A percentile compares a stretch with the other conserved stretches of the same genome.
Evolutionary conservation across 2,329 filamentous ascomycete species (phyloP).

Genomic region (Macroventuria anomochaeta): DNA sequence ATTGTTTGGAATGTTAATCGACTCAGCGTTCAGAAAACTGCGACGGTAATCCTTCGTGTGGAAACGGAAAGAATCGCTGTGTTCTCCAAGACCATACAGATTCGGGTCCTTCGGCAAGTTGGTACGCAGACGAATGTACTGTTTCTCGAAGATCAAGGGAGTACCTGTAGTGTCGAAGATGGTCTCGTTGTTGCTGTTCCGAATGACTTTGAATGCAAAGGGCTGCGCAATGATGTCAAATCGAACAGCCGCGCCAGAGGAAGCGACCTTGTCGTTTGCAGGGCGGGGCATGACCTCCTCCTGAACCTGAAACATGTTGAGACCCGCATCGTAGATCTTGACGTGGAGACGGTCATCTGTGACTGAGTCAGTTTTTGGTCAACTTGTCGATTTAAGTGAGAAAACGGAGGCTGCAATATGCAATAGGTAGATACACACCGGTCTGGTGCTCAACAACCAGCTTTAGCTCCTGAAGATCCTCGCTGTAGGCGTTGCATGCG

Average conservation of each 20-base stretch:
- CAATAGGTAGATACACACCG: conserved; percentile 49
- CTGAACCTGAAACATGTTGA: conserved; percentile 77
- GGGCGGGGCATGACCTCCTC: conserved; percentile 71
- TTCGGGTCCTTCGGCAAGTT: conserved; percentile 71
- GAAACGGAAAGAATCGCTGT: conserved; percentile 73
- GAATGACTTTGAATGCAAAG: conserved; percentile 71
- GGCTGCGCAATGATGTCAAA: conserved; percentile 64
- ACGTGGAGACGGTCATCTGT: conserved; percentile 73
- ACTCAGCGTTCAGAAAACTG: conserved; percentile 73
- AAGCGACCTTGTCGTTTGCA: conserved; percentile 41
- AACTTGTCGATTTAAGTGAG: too few relatives aligned
- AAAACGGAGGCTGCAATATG: too few relatives aligned
- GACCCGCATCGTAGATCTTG: conserved; percentile 73
- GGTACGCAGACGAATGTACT: conserved; percentile 77
- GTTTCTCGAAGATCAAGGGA: conserved; percentile 75
- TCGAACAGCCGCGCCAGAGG: conserved; percentile 55
- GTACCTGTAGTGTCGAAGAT: conserved; percentile 74
- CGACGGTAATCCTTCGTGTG: conserved; percentile 72
- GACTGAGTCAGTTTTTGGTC: conserved; percentile 10
- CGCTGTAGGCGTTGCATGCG: conserved; percentile 67
- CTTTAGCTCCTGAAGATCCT: conserved; percentile 62
- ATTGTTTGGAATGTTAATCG: conserved; percentile 64
- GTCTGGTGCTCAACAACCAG: conserved; percentile 68
- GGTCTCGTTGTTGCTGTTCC: conserved; percentile 63
- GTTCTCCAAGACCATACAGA: conserved; percentile 81